Percentiles rank a stretch among this genome's conserved stretches.
These are phyloP conservation scores for Syzygium grande DNA, from an alignment of 345 rosid genomes.

Conservation along the genomic window DNA sequence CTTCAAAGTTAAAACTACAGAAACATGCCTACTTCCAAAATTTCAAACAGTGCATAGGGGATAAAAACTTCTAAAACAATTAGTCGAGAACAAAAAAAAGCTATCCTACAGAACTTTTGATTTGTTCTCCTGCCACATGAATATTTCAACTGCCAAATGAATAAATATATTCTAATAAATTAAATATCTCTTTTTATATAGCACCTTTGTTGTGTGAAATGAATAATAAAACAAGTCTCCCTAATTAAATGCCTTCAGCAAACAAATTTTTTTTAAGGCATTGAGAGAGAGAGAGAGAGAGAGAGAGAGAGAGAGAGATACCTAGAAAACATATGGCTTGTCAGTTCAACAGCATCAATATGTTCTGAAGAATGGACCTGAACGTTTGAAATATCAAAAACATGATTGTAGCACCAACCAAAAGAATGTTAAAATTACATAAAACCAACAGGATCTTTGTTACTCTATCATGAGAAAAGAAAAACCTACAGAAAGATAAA, in stretches of 20 bases:
- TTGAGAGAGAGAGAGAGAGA: background rate
- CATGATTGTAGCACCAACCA: background rate
- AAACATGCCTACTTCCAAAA: background rate
- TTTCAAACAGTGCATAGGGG: background rate
- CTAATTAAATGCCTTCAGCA: background rate
- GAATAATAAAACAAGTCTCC: background rate
- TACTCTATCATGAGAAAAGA: background rate
- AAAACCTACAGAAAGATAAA: background rate
- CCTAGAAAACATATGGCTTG: conserved; percentile 73
- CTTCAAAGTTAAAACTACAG: background rate
- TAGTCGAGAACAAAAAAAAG: background rate
- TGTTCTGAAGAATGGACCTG: conserved; percentile 86
- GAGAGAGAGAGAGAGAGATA: background rate
- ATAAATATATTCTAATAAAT: background rate
- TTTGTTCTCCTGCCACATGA: background rate
- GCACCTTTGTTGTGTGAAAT: background rate
- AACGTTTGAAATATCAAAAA: conserved; percentile 13
- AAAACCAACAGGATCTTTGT: background rate
- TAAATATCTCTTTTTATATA: background rate
- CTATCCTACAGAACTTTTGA: background rate
- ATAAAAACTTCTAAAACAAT: background rate
- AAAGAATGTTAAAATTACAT: background rate
- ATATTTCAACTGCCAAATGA: background rate
- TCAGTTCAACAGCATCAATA: conserved; percentile 62
- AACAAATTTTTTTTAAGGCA: background rate